Conservation (phyloP, 129 eudicot species). For the Rutidosis leptorrhynchoides region DNA sequence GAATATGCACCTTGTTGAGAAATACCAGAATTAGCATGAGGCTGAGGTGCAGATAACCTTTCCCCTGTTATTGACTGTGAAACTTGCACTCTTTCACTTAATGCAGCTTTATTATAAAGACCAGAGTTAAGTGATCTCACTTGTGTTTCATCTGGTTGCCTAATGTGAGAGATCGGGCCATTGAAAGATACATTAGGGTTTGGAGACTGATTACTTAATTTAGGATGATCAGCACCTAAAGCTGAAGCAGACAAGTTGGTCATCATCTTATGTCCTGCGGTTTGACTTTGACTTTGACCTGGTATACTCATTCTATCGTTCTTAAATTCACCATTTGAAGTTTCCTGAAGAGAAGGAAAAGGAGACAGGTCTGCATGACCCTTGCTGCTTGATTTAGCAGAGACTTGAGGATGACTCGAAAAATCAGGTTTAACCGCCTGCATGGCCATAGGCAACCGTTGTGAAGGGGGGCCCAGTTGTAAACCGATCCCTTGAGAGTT, state of each 20-base stretch:
- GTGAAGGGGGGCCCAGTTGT: conserved; percentile 68
- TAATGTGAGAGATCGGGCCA: too few species aligned
- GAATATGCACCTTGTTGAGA: conserved; percentile 41
- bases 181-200: conserved; percentile 34
- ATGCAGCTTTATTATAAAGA: neutral
- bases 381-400: conserved; percentile 40
- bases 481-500: conserved; percentile 68
- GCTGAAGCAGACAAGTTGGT: conserved; percentile 44
- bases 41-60: conserved; percentile 33
- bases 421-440: conserved; percentile 25
- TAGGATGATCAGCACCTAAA: neutral
- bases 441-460: conserved; percentile 39
- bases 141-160: too few species aligned
- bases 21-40: conserved; percentile 32
- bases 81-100: conserved; percentile 29
- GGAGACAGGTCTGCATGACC: neutral
- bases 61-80: conserved; percentile 29
- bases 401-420: conserved; percentile 30
- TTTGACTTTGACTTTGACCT: conserved; percentile 35
- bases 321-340: conserved; percentile 27
- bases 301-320: conserved; percentile 33
- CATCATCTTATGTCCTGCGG: conserved; percentile 29
- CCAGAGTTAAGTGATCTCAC: too few species aligned
- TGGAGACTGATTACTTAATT: conserved; percentile 41
- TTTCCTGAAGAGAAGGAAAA: conserved; percentile 7